Base-by-base conservation (phyloP, 2,329 filamentous ascomycete species). In the Aspergillus sp. region DNA sequence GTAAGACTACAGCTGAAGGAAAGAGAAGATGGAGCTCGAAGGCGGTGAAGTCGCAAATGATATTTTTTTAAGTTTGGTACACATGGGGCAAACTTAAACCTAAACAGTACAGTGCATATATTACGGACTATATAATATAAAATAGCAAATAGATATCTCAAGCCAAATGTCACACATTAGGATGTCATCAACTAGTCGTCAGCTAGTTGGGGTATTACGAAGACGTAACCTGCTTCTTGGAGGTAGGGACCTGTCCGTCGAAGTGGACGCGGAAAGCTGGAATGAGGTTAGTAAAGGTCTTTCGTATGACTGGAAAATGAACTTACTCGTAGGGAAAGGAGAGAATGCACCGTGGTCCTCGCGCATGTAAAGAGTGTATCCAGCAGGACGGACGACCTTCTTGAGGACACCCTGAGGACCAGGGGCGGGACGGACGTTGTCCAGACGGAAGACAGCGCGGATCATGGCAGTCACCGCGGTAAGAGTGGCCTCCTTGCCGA, bases 321-420 rank as follows among this genome's bases (percentile, higher is more conserved):
- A 43, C 73, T 71, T 66, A 76, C 72, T 74, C 53, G 70, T 76
- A 17, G 80, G 79, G 69, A 81, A 85, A 20, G 81, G 77, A 59
- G 78, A 83, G 63, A 80, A 81, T 18, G 75, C 76, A 15, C 85
- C 83, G 77, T 86, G 85, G 66, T 90, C 86, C 72, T 88, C 84
- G 38, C 83, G 81, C 78, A 90, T 76, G 69, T 89, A 91, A 6
- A 83, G 74, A 9, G 78, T 83, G 69, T 81, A 82, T 0, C 83
- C 84, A 0, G 80, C 83, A 0, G 79, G 76, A 8, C 79, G 78
- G 0, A 78, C 73, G 2, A 90, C 78, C 76, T 84, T 88, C 79
- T 90, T 89, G 62, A 91, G 70, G 67, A 85, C 75, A 0, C 89
- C 89, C 72, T 89, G 85, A 0, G 82, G 74, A 0, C 89, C 89